Percentiles rank a stretch among this genome's conserved stretches.
Evolutionary conservation across 306 rosid genomes (phyloP).

Genomic region (Rosa persica): DNA sequence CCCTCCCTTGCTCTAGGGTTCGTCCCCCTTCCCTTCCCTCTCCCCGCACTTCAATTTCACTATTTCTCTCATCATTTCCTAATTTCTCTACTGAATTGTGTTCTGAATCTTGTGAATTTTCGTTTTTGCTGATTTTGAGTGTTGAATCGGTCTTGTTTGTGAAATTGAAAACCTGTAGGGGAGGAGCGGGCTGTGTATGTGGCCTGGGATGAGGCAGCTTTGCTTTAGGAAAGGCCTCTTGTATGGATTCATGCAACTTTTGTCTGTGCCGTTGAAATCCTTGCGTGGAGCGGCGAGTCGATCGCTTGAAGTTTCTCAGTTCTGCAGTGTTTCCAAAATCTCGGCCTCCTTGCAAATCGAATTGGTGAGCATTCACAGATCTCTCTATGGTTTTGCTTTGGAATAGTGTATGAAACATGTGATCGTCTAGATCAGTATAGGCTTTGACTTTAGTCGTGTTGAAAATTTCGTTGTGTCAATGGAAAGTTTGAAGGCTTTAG

Average conservation of each 20-base stretch:
- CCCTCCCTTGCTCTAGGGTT: slow-evolving; percentile 64
- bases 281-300: slow-evolving; percentile 89
- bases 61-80: not conserved
- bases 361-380: slow-evolving; percentile 55
- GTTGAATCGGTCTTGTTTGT: no score
- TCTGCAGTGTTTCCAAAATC: slow-evolving; percentile 86
- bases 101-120: not conserved
- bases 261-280: slow-evolving; percentile 80
- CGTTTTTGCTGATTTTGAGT: not conserved
- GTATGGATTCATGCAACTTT: slow-evolving; percentile 72
- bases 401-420: not conserved
- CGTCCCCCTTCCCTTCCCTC: not conserved
- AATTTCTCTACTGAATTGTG: not conserved
- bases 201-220: slow-evolving; percentile 83
- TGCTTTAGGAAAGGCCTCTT: slow-evolving; percentile 68
- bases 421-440: not conserved
- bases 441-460: not conserved
- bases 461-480: not conserved
- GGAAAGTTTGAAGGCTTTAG: no score
- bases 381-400: slow-evolving; percentile 7
- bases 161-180: slow-evolving; percentile 32
- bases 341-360: slow-evolving; percentile 85
- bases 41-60: not conserved
- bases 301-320: slow-evolving; percentile 71
- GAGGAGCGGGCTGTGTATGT: slow-evolving; percentile 59